Conservation (phyloP, 1,139 yeast species). For the Yamadazyma mexicana region DNA sequence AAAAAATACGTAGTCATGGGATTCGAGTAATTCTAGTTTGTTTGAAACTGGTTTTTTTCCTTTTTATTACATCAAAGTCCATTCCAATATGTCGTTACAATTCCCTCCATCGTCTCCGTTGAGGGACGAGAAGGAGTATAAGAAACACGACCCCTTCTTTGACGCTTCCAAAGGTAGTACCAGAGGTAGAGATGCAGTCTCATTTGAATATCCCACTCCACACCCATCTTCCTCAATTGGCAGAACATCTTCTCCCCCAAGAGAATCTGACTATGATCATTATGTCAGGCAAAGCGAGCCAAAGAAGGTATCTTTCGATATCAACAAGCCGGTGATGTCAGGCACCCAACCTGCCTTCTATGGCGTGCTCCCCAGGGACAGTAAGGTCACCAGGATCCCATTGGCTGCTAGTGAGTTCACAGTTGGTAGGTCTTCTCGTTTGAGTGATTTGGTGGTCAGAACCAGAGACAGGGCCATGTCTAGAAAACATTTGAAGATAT, state of each 20-base stretch:
- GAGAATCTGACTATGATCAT: conserved; percentile 7
- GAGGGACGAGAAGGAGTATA: conserved; percentile 24
- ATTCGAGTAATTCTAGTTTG: neutral
- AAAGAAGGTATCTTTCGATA: conserved; percentile 14
- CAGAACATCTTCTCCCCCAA: conserved; percentile 43
- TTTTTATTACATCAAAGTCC: no score
- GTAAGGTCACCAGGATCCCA: conserved; percentile 37
- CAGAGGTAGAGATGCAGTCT: conserved; percentile 21
- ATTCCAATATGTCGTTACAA: conserved; percentile 20
- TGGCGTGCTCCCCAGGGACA: no score
- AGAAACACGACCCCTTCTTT: conserved; percentile 22
- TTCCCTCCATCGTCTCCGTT: conserved; percentile 71
- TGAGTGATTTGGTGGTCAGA: conserved; percentile 58
- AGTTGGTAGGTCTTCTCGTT: conserved; percentile 67
- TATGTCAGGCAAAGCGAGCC: conserved; percentile 3
- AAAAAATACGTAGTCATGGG: conserved; percentile 1
- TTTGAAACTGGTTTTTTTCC: neutral
- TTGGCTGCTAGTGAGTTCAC: conserved; percentile 27
- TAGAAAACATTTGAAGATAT: conserved; percentile 56
- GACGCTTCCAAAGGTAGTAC: conserved; percentile 6
- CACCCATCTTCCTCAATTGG: conserved; percentile 56
- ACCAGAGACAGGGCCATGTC: conserved; percentile 63
- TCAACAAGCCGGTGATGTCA: conserved; percentile 14
- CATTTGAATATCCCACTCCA: conserved; percentile 47
- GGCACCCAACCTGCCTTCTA: no score